Conservation (phyloP, 768 basidiomycete genomes). For the Auricularia cornea region DNA sequence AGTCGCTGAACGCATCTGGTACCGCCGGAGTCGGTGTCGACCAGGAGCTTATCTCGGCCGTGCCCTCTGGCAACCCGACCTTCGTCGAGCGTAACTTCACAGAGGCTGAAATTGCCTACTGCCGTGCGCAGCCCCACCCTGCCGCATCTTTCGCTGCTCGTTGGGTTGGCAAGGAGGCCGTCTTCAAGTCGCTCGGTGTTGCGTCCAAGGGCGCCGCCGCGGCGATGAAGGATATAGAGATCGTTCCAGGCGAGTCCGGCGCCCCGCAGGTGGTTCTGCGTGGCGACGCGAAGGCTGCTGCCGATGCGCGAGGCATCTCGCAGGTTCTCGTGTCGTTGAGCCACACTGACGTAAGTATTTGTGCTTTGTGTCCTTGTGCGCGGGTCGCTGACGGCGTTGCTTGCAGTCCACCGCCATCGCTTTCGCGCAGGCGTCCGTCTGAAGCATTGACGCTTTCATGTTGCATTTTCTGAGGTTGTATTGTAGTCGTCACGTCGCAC, state of each 20-base stretch:
- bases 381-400: slow-evolving; percentile 44
- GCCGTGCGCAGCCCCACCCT: slow-evolving; percentile 75
- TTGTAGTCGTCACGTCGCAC: neutral
- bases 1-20: slow-evolving; percentile 38
- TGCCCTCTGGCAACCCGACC: slow-evolving; percentile 80
- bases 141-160: slow-evolving; percentile 90
- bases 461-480: neutral
- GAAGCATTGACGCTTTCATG: slow-evolving; percentile 12
- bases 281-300: slow-evolving; percentile 71
- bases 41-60: slow-evolving; percentile 88
- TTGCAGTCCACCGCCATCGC: slow-evolving; percentile 47
- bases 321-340: slow-evolving; percentile 78
- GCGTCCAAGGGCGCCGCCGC: slow-evolving; percentile 88
- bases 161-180: slow-evolving; percentile 96
- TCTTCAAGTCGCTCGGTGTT: slow-evolving; percentile 91
- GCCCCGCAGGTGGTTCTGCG: slow-evolving; percentile 69
- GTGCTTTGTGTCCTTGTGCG: slow-evolving; percentile 13
- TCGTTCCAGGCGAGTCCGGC: slow-evolving; percentile 71
- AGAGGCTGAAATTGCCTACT: slow-evolving; percentile 78
- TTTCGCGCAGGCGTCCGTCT: slow-evolving; percentile 64
- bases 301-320: slow-evolving; percentile 61
- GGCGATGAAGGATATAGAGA: slow-evolving; percentile 96
- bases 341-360: slow-evolving; percentile 57
- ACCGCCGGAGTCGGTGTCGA: slow-evolving; percentile 79
- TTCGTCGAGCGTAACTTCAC: slow-evolving; percentile 94